Evolutionary conservation across 83 land plant species (phyloP).

Genomic region (Larix sibirica): DNA sequence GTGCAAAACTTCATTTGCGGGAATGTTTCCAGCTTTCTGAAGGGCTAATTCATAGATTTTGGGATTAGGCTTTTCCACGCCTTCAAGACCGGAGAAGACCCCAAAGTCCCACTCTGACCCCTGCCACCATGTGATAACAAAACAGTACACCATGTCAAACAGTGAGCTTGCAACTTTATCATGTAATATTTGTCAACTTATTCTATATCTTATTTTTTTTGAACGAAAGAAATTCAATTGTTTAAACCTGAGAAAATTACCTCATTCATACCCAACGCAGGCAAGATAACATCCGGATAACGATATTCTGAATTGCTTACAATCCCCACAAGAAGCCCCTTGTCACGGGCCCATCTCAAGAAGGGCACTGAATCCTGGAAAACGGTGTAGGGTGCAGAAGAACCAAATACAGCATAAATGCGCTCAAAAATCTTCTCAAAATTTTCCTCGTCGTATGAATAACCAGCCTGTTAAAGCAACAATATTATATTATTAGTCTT

Average conservation of each 20-base stretch:
- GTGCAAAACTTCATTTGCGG: conserved; percentile 68
- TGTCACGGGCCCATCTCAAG: conserved; percentile 74
- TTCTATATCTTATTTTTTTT: not conserved
- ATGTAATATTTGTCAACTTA: not conserved
- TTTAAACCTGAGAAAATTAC: conserved; percentile 25
- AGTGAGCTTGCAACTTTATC: not conserved
- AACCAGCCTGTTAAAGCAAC: conserved; percentile 71
- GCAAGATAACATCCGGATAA: conserved; percentile 86
- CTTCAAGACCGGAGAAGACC: conserved; percentile 91
- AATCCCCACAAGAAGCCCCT: conserved; percentile 79
- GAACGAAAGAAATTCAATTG: not conserved
- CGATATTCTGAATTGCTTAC: conserved; percentile 91
- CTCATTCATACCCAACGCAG: conserved; percentile 75
- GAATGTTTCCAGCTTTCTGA: conserved; percentile 72
- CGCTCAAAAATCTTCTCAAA: conserved; percentile 82
- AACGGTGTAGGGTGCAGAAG: conserved; percentile 81
- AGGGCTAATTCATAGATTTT: conserved; percentile 77
- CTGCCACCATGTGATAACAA: conserved; percentile 29
- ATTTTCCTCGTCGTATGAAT: conserved; percentile 78
- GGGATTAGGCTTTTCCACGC: conserved; percentile 91
- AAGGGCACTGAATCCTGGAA: conserved; percentile 86
- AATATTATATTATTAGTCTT: not conserved
- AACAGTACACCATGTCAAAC: not conserved
- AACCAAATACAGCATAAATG: conserved; percentile 82
- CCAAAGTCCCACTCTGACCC: conserved; percentile 97